Evolutionary conservation across 1,139 yeast genomes (phyloP).

Genomic region (Kurtzmaniella quercitrusa): DNA sequence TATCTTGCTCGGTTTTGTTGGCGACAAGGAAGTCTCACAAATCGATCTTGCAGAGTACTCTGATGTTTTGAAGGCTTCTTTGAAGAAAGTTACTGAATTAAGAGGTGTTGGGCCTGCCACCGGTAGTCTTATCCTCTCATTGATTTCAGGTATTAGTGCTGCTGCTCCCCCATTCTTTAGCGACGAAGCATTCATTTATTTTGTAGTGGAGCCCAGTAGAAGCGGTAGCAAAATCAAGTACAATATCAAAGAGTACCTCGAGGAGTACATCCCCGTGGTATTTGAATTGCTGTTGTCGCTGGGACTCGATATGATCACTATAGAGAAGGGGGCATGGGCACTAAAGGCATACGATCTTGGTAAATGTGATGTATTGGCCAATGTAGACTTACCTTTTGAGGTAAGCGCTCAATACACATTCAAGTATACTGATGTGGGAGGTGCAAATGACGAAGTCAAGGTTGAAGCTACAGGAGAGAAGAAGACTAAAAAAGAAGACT

Average conservation of each 20-base stretch:
- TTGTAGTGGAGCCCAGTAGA: constrained; percentile 24
- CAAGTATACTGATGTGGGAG: neutral
- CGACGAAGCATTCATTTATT: constrained; percentile 41
- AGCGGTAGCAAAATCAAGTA: constrained; percentile 37
- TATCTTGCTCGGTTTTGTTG: constrained; percentile 17
- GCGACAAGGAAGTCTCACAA: constrained; percentile 10
- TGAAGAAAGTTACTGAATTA: constrained; percentile 30
- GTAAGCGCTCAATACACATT: constrained; percentile 11
- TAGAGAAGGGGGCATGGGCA: constrained; percentile 40
- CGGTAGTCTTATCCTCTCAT: constrained; percentile 39
- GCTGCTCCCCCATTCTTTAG: constrained; percentile 45
- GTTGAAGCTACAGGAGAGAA: neutral
- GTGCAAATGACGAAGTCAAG: neutral
- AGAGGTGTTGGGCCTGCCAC: constrained; percentile 53
- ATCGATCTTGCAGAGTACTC: constrained; percentile 13
- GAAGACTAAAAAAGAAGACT: constrained; percentile 1
- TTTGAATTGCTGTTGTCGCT: constrained; percentile 11
- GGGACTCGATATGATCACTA: constrained; percentile 13
- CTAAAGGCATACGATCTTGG: constrained; percentile 26
- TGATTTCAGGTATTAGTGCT: constrained; percentile 18
- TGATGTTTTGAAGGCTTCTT: constrained; percentile 16
- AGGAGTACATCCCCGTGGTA: constrained; percentile 27
- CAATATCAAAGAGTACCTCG: constrained; percentile 37
- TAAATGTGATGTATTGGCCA: constrained; percentile 20
- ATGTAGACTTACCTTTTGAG: constrained; percentile 19